Conservation (phyloP, 192 early-diverging fungal species). For the Backusella liffmaniae region DNA sequence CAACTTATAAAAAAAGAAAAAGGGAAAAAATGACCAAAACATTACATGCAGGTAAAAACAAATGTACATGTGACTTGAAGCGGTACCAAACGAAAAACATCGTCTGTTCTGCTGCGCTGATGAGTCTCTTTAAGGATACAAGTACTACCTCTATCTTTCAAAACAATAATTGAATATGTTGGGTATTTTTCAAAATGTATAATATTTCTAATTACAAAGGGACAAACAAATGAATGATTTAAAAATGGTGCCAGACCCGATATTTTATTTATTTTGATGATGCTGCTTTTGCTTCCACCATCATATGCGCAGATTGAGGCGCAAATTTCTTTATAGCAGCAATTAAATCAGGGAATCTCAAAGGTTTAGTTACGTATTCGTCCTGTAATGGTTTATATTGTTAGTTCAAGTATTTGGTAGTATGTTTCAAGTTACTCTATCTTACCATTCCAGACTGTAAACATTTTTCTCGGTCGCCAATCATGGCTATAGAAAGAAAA, state of each 20-base stretch:
- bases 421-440: slow-evolving; percentile 11
- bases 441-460: slow-evolving; percentile 78
- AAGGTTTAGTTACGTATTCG: slow-evolving; percentile 72
- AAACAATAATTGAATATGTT: too few species aligned
- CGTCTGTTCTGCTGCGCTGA: too few species aligned
- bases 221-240: too few species aligned
- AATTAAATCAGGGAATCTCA: slow-evolving; percentile 61
- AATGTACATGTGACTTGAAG: background rate
- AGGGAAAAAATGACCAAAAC: background rate
- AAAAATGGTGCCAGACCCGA: background rate
- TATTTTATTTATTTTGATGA: background rate
- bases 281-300: slow-evolving; percentile 1
- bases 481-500: background rate
- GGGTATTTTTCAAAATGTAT: too few species aligned
- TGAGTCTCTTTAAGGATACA: too few species aligned
- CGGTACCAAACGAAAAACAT: background rate
- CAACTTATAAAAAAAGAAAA: background rate
- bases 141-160: too few species aligned
- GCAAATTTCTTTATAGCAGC: slow-evolving; percentile 70
- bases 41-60: background rate
- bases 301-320: slow-evolving; percentile 39
- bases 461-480: slow-evolving; percentile 86
- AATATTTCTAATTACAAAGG: too few species aligned
- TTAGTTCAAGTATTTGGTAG: slow-evolving; percentile 20
- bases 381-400: slow-evolving; percentile 7